Conservation (phyloP, 2,329 filamentous ascomycete genomes). For the Cladosporium sp. region DNA sequence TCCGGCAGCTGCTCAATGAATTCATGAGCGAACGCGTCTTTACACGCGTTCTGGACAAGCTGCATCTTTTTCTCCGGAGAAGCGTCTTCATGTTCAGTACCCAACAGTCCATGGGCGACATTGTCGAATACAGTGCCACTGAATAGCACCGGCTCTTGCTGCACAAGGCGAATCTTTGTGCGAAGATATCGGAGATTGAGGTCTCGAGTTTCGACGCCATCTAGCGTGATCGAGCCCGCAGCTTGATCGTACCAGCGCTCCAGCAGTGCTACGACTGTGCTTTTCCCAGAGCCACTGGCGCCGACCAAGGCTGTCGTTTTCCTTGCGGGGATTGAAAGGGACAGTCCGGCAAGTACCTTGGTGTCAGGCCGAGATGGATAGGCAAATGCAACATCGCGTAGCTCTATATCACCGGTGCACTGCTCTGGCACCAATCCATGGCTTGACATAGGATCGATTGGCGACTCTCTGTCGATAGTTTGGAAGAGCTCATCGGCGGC, state of each 20-base stretch:
- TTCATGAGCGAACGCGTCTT: slow-evolving; percentile 31
- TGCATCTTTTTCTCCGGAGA: slow-evolving; percentile 27
- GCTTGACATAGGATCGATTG: slow-evolving; percentile 35
- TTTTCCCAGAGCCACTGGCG: slow-evolving; percentile 36
- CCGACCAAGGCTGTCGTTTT: slow-evolving; percentile 45
- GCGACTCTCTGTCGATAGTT: slow-evolving; percentile 38
- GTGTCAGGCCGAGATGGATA: slow-evolving; percentile 53
- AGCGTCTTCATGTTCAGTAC: slow-evolving; percentile 21
- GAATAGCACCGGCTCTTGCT: slow-evolving; percentile 36
- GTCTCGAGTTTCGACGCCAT: slow-evolving; percentile 27
- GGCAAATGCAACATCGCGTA: slow-evolving; percentile 65
- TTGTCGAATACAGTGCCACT: slow-evolving; percentile 34
- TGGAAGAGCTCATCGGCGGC: slow-evolving; percentile 40
- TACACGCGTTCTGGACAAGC: slow-evolving; percentile 33
- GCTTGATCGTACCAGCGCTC: slow-evolving; percentile 32
- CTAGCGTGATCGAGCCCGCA: slow-evolving; percentile 30
- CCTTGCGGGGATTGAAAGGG: slow-evolving; percentile 34
- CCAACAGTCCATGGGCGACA: slow-evolving; percentile 33
- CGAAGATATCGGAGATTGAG: slow-evolving; percentile 33
- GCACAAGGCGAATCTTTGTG: slow-evolving; percentile 30
- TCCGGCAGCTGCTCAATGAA: slow-evolving; percentile 35
- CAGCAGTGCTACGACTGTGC: slow-evolving; percentile 33
- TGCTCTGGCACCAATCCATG: slow-evolving; percentile 20
- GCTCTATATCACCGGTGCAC: slow-evolving; percentile 49
- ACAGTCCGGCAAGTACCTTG: slow-evolving; percentile 34